These are phyloP conservation scores for Solanum dulcamara DNA, from an alignment of 257 asterid genomes.

Conservation along the genomic window DNA sequence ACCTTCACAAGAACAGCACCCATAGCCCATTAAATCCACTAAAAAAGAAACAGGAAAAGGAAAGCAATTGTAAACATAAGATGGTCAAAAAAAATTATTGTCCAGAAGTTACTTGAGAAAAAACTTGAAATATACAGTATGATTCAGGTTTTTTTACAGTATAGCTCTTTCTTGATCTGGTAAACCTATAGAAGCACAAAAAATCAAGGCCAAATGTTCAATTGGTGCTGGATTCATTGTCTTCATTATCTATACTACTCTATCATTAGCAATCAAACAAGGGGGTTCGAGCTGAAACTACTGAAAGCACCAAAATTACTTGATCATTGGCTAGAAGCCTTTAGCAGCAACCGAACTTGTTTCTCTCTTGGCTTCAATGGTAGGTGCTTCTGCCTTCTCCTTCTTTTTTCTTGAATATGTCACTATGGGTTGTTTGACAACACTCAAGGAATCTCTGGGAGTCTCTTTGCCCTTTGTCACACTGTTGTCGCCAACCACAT, in stretches of 20 bases:
- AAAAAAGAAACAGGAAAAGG: neutral
- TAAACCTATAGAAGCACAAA: neutral
- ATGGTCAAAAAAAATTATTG: neutral
- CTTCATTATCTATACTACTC: neutral
- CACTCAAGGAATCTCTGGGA: constrained; percentile 1
- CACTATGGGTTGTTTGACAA: neutral
- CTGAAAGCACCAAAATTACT: neutral
- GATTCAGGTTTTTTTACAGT: neutral
- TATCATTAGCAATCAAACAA: neutral
- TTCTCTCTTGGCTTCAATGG: neutral
- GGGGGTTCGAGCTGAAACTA: neutral
- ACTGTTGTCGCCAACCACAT: neutral
- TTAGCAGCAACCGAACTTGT: neutral
- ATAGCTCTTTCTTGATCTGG: neutral
- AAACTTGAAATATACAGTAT: neutral
- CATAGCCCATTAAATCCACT: neutral
- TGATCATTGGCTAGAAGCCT: neutral
- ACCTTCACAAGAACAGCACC: neutral
- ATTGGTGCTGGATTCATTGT: neutral
- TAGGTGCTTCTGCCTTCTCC: neutral
- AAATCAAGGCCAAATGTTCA: neutral
- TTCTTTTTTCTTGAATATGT: constrained; percentile 26
- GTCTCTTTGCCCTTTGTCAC: neutral
- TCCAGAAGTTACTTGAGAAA: neutral
- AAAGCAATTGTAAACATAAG: neutral